phyloP scores from a whole-genome alignment of 2,329 filamentous ascomycete species.

The Claviceps digitariae region DNA sequence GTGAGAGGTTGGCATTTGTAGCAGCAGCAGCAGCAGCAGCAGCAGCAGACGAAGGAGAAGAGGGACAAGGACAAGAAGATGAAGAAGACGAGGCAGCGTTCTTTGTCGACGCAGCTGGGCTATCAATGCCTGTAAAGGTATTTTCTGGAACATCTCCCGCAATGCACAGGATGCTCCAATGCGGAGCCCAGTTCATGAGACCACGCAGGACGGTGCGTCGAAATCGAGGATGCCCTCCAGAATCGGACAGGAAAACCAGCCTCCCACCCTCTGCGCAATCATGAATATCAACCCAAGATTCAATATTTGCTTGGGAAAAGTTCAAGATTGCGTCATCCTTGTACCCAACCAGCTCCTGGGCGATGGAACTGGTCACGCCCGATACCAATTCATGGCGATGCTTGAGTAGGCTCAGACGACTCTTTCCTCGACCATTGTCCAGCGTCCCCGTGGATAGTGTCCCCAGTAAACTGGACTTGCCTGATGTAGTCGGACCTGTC shows the following conservation, averaged over 20 bases:
- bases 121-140: conserved; percentile 16
- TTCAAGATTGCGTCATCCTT: conserved; percentile 52
- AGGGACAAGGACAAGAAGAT: no score
- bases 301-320: conserved; percentile 73
- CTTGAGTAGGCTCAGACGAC: conserved; percentile 73
- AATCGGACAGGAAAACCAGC: conserved; percentile 80
- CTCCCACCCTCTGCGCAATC: conserved; percentile 59
- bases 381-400: conserved; percentile 89
- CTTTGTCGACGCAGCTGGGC: conserved; percentile 31
- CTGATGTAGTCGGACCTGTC: conserved; percentile 77
- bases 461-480: conserved; percentile 83
- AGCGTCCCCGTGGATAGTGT: conserved; percentile 76
- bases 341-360: conserved; percentile 88
- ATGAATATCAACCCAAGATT: conserved; percentile 92
- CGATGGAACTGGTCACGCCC: conserved; percentile 85
- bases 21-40: conserved; percentile 15
- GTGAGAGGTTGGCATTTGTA: conserved; percentile 55
- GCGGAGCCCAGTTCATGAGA: conserved; percentile 88
- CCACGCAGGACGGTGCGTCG: conserved; percentile 78
- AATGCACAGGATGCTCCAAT: conserved; percentile 84
- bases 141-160: conserved; percentile 59
- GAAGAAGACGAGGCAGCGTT: conserved; percentile 20
- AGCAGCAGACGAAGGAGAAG: no score
- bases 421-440: conserved; percentile 87
- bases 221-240: conserved; percentile 81